Evolutionary conservation across 2,329 filamentous ascomycete genomes (phyloP).

Genomic region (Curvularia sp.): DNA sequence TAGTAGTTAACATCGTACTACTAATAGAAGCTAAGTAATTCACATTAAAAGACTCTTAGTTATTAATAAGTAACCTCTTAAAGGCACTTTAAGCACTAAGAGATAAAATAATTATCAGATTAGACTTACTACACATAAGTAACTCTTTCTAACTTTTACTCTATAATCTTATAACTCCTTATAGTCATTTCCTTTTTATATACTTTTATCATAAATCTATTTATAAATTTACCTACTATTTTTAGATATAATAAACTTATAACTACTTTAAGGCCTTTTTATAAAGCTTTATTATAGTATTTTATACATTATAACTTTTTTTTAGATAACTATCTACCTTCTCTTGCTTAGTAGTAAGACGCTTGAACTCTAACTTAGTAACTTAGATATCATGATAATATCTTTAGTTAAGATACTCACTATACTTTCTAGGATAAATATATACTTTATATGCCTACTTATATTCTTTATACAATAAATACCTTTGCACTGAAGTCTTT

Average conservation of each 20-base stretch:
- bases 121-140: not conserved
- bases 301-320: not conserved
- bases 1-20: too few species aligned
- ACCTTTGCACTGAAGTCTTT: constrained; percentile 1
- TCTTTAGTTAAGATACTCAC: constrained; percentile 2
- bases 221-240: not conserved
- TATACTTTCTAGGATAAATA: constrained; percentile 1
- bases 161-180: not conserved
- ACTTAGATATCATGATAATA: not conserved
- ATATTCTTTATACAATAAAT: not conserved
- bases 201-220: not conserved
- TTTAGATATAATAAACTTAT: not conserved
- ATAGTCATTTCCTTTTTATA: not conserved
- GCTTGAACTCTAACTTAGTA: constrained; percentile 2
- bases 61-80: not conserved
- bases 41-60: not conserved
- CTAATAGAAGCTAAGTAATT: not conserved
- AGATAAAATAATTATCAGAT: not conserved
- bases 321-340: constrained; percentile 1
- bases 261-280: constrained; percentile 1
- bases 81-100: not conserved
- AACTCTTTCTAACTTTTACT: not conserved
- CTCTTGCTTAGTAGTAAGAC: too few species aligned
- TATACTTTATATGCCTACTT: not conserved
- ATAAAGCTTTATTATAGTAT: not conserved